Base-by-base conservation (phyloP, 345 rosid species). In the Lepidium sativum region DNA sequence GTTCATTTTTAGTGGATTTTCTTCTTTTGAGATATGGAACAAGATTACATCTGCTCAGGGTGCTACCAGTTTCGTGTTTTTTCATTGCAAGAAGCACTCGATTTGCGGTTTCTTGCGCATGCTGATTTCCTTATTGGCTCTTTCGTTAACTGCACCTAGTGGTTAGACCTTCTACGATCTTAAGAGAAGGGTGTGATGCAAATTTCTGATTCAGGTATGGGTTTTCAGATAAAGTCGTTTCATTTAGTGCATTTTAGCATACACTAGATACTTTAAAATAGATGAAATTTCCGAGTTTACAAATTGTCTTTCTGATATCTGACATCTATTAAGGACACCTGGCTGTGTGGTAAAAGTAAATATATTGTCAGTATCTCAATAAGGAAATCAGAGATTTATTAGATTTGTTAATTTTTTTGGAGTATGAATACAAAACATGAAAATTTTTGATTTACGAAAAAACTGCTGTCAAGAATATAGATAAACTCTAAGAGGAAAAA, bases 121-220 rank as follows among this genome's bases (percentile, higher is more conserved):
- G 82, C 94, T 77, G 88, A 82, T 77, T 86, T 83, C 63, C 86
- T 86, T 58, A 71, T 80, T 81, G 86, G 82, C 75, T 84, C 89
- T 78, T 87, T 89, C 69, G 83, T 92, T 66, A 92, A 92, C 77
- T 84, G 97, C 85, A 92, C 98, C 63, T 92, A 87, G 89, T 75
- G 73, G 51, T 68, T 75, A 7, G 71, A 63, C 72, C 76, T 63
- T 55, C 34, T 49, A 73, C 74, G 66, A 82, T 65, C 78, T 69
- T 76, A 66, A 42, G 54, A 53, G 80, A 75, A 25, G 78, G 84
- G 77, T 75, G 77, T 80, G 79, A 82, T 86, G 92, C 87, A 77
- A 78, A 76, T 54, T 69, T 73, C 76, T 89, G 77, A 72, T 67
- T 69, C 75, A 81, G 80, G 82, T 78, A 83, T 79, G 84, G 69